Evolutionary conservation across 495 filamentous ascomycete genomes (phyloP).

Genomic region (Evernia prunastri): DNA sequence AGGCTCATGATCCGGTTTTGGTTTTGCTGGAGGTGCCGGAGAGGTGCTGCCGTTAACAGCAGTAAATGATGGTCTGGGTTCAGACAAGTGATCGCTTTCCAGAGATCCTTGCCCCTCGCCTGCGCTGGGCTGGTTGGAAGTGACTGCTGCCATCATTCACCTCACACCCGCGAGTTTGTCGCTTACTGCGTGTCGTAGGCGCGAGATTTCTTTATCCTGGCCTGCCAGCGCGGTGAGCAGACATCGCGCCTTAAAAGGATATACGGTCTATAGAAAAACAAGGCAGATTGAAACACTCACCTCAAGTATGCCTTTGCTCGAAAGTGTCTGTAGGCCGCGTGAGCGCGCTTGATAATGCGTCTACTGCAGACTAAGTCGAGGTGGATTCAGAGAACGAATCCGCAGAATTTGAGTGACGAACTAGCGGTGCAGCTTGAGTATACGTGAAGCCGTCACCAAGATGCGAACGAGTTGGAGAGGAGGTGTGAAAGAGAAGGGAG

Average conservation of each 20-base stretch:
- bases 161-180: slow-evolving; percentile 16
- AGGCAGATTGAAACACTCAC: background rate
- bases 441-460: background rate
- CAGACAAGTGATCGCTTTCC: slow-evolving; percentile 35
- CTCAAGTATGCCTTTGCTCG: background rate
- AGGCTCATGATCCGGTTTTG: slow-evolving; percentile 24
- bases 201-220: background rate
- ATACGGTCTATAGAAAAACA: background rate
- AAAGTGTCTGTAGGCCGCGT: background rate
- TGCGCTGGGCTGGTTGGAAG: slow-evolving; percentile 36
- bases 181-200: slow-evolving; percentile 19
- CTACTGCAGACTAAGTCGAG: slow-evolving; percentile 7
- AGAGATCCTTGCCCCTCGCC: slow-evolving; percentile 33
- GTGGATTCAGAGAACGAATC: background rate
- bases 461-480: slow-evolving; percentile 5
- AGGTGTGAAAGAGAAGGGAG: background rate
- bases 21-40: slow-evolving; percentile 20
- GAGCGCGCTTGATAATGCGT: slow-evolving; percentile 14
- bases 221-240: slow-evolving; percentile 12
- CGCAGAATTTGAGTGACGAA: background rate
- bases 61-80: slow-evolving; percentile 48
- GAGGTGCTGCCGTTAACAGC: slow-evolving; percentile 47
- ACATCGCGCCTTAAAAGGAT: background rate
- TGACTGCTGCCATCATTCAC: slow-evolving; percentile 40
- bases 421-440: background rate